These are phyloP conservation scores for Violaceomyces palustris DNA, from an alignment of 1,284 basidiomycete species.

Conservation along the genomic window DNA sequence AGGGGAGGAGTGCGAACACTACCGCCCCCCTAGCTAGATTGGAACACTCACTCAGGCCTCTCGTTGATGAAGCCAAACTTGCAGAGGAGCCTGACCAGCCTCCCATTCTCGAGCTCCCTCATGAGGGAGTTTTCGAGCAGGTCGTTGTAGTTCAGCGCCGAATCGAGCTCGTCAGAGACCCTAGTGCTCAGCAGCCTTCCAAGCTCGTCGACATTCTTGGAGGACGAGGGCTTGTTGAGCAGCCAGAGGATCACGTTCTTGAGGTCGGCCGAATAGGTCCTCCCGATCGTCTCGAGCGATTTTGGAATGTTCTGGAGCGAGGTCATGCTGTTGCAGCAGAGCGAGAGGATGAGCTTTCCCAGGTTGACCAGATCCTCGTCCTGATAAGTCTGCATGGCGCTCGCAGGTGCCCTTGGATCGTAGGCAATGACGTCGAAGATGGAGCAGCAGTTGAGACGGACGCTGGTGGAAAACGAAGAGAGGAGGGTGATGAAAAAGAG, in stretches of 20 bases:
- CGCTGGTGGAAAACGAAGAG: conserved; percentile 6
- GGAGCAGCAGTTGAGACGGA: conserved; percentile 42
- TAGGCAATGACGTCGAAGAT: conserved; percentile 49
- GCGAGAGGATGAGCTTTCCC: conserved; percentile 74
- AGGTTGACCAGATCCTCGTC: conserved; percentile 85
- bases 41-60: conserved; percentile 74
- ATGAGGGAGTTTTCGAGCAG: conserved; percentile 76
- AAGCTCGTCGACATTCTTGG: conserved; percentile 70
- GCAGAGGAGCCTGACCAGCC: conserved; percentile 82
- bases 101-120: conserved; percentile 91
- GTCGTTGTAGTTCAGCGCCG: conserved; percentile 71
- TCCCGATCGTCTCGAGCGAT: conserved; percentile 70
- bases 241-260: conserved; percentile 75
- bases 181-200: conserved; percentile 72
- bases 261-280: conserved; percentile 74
- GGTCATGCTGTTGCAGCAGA: conserved; percentile 66
- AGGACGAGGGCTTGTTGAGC: conserved; percentile 52
- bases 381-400: conserved; percentile 50
- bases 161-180: conserved; percentile 76
- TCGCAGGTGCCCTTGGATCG: conserved; percentile 21
- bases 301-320: conserved; percentile 66
- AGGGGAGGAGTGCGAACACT: no score
- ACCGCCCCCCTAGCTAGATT: no score
- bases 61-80: conserved; percentile 99
- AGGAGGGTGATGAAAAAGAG: no score